Evolutionary conservation across 352 stramenopile genomes (phyloP).

Genomic region (Globisporangium splendens): DNA sequence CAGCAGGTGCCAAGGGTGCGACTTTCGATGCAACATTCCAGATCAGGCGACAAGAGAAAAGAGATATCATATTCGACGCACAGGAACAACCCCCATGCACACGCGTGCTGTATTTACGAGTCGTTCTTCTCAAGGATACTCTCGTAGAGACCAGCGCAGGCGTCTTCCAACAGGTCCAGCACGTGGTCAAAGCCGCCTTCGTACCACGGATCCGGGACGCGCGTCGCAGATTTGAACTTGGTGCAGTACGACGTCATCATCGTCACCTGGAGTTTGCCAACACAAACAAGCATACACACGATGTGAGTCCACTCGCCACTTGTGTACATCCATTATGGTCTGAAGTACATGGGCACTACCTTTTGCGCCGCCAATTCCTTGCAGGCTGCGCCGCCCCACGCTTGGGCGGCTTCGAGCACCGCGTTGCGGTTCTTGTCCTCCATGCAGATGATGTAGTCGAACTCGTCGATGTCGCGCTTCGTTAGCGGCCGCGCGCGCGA

Average conservation of each 20-base stretch:
- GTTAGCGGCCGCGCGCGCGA: constrained; percentile 73
- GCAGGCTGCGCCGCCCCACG: constrained; percentile 71
- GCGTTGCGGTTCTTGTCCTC: constrained; percentile 81
- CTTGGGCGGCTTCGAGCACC: constrained; percentile 74
- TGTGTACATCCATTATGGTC: background rate
- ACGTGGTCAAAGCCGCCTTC: constrained; percentile 89
- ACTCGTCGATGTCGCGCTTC: constrained; percentile 66
- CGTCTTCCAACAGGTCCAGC: constrained; percentile 86
- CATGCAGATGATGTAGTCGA: constrained; percentile 91
- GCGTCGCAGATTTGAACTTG: constrained; percentile 48
- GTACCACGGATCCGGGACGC: constrained; percentile 82
- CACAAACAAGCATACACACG: background rate
- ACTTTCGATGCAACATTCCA: too few relatives aligned
- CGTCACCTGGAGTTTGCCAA: constrained; percentile 44
- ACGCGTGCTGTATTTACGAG: too few relatives aligned
- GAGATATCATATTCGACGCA: too few relatives aligned
- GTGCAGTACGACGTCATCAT: constrained; percentile 85
- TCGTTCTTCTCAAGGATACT: constrained; percentile 24
- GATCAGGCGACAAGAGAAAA: too few relatives aligned
- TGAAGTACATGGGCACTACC: too few relatives aligned
- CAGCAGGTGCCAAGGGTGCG: too few relatives aligned
- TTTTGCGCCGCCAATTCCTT: constrained; percentile 51
- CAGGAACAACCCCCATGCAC: too few relatives aligned
- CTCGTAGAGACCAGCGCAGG: constrained; percentile 74
- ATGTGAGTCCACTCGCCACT: constrained; percentile 7